Evolutionary conservation across 805 yeast species (phyloP), one percentile per base, ranked within the genome.

Genomic region (Kodamaea fukazawae): DNA sequence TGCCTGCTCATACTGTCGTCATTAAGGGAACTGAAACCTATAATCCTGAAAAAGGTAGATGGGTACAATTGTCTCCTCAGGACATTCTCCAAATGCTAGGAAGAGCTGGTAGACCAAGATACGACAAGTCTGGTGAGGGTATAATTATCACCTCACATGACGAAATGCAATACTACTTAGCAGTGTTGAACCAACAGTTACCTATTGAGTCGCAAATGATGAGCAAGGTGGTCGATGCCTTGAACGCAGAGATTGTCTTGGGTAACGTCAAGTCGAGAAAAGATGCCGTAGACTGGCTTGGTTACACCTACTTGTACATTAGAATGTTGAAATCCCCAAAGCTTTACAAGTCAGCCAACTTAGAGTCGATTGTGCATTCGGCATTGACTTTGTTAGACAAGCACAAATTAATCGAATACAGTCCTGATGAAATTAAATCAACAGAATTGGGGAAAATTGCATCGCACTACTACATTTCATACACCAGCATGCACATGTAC

Each of bases 11-110:
- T 54, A 87, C 96, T 0, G 97, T 89, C 22, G 81, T 89, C 18
- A 86, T 89, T 46, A 87, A 87, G 54, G 98, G 98, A 0, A 91
- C 99, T 0, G 95, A 87, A 53, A 81, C 89, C 0, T 93, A 95
- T 53, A 84, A 93, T 4, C 97, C 99, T 0, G 93, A 85, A 47
- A 78, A 76, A 46, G 96, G 97, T 40, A 65, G 76, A 5, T 91
- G 98, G 97, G 79, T 79, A 2, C 93, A 86, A 54, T 65, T 91
- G n/a, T 83, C 96, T 0, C 95, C 97, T 0, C 99, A 91, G 53
- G 98, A 93, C 63, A 83, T 91, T 28, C 61, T 91, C 7, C 99
- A 91, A 63, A 91, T 91, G 98, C 70, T 91, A n/a, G 98, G 98
- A 27, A 79, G 98, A 67, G 98, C 98, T 13, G 98, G 98, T 50